Conservation (phyloP, 208 protist genomes). For the Angomonas desouzai region DNA sequence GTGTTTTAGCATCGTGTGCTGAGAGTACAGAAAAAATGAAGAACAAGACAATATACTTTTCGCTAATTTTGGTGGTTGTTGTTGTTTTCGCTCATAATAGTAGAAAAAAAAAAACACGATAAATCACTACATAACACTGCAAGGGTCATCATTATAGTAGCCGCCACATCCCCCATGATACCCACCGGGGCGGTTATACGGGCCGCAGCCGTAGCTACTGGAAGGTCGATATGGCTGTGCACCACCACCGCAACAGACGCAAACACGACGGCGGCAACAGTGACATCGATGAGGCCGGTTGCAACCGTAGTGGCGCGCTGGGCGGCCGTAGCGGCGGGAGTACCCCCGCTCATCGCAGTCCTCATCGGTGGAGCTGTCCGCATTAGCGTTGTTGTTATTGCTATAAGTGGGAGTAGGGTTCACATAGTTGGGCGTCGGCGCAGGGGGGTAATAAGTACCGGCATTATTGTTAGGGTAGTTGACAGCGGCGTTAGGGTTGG, state of each 20-base stretch:
- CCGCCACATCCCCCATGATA: background rate
- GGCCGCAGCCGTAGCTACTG: background rate
- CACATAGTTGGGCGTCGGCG: background rate
- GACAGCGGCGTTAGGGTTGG: background rate
- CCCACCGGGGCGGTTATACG: background rate
- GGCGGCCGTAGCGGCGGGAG: background rate
- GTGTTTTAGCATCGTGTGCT: no score
- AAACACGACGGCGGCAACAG: background rate
- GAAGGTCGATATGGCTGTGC: background rate
- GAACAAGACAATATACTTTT: no score
- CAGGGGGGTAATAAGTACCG: background rate
- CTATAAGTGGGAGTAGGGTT: background rate
- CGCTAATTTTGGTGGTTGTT: no score
- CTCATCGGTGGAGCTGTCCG: constrained; percentile 7
- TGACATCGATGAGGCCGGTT: constrained; percentile 1
- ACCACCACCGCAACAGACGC: background rate
- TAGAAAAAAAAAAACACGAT: no score
- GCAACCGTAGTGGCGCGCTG: background rate
- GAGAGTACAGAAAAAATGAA: no score
- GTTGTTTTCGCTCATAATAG: no score
- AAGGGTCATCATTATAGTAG: no score
- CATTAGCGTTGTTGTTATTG: background rate
- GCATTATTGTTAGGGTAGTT: no score
- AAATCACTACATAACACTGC: no score
- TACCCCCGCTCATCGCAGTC: background rate